A percentile compares a stretch with the other conserved stretches of the same genome.
Evolutionary conservation across 2,329 filamentous ascomycete species (phyloP).

Genomic region (Talaromyces sp.): DNA sequence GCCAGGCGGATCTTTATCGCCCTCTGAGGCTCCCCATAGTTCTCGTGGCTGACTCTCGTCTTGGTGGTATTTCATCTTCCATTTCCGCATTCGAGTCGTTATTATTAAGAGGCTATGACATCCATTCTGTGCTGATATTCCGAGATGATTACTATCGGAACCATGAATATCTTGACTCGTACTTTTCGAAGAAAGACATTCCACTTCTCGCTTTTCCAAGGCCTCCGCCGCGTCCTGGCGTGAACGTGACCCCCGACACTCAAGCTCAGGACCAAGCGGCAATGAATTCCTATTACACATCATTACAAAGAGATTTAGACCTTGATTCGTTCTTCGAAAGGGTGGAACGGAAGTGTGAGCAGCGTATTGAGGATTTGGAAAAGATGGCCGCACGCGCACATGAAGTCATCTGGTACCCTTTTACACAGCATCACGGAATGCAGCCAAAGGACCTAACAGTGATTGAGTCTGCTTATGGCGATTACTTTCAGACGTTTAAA

Average conservation of each 20-base stretch:
- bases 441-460: slow-evolving; percentile 59
- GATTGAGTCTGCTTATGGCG: slow-evolving; percentile 75
- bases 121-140: slow-evolving; percentile 67
- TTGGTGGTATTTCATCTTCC: slow-evolving; percentile 75
- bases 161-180: slow-evolving; percentile 59
- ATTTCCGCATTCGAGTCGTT: slow-evolving; percentile 77
- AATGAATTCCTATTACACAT: slow-evolving; percentile 62
- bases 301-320: slow-evolving; percentile 35
- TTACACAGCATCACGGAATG: slow-evolving; percentile 70
- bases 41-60: slow-evolving; percentile 66
- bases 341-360: slow-evolving; percentile 51
- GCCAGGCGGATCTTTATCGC: slow-evolving; percentile 72
- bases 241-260: slow-evolving; percentile 25
- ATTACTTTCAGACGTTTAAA: slow-evolving; percentile 66
- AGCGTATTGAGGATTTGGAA: slow-evolving; percentile 56
- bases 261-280: slow-evolving; percentile 47
- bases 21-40: slow-evolving; percentile 68
- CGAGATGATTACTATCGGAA: slow-evolving; percentile 62
- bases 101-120: slow-evolving; percentile 69
- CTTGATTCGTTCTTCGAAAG: slow-evolving; percentile 46
- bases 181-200: slow-evolving; percentile 60
- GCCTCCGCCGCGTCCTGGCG: slow-evolving; percentile 50
- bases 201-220: slow-evolving; percentile 52
- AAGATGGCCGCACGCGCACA: slow-evolving; percentile 59
- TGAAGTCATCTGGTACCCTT: slow-evolving; percentile 74